phyloP scores from a whole-genome alignment of 495 filamentous ascomycete species.

The Pseudomonodictys pantanalensis region DNA sequence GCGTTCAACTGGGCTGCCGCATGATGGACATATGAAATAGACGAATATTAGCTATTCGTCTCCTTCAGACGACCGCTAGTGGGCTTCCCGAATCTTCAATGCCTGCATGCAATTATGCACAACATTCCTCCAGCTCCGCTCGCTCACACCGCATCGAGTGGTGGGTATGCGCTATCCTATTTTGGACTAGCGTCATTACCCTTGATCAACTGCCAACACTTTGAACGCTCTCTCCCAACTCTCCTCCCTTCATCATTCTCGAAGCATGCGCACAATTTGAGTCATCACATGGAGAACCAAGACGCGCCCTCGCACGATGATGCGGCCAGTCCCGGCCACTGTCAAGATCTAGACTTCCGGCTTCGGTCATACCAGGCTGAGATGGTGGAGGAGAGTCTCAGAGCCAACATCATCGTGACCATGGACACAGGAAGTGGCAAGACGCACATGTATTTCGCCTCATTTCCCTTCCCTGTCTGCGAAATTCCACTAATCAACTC shows the following conservation, averaged over 20 bases:
- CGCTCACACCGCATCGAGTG: too few species aligned
- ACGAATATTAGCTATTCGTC: too few species aligned
- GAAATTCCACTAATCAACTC: neutral
- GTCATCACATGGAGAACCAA: neutral
- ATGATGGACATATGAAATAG: neutral
- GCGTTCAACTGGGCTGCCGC: neutral
- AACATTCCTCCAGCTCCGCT: too few species aligned
- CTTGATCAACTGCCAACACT: too few species aligned
- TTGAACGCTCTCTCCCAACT: too few species aligned
- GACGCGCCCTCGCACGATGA: neutral
- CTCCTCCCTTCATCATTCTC: too few species aligned
- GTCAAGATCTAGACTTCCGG: constrained; percentile 18
- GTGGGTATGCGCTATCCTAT: too few species aligned
- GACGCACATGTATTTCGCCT: constrained; percentile 82
- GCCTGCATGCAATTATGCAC: too few species aligned
- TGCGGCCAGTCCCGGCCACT: neutral
- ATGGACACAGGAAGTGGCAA: constrained; percentile 96
- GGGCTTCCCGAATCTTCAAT: too few species aligned
- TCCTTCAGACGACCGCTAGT: too few species aligned
- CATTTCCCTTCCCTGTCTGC: constrained; percentile 3
- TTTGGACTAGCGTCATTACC: too few species aligned
- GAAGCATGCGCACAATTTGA: too few species aligned
- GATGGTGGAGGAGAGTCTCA: constrained; percentile 82
- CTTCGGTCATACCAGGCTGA: constrained; percentile 81
- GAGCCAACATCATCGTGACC: constrained; percentile 77